These are phyloP conservation scores for Fusarium annulatum DNA, from an alignment of 2,329 filamentous ascomycete genomes.

Conservation along the genomic window DNA sequence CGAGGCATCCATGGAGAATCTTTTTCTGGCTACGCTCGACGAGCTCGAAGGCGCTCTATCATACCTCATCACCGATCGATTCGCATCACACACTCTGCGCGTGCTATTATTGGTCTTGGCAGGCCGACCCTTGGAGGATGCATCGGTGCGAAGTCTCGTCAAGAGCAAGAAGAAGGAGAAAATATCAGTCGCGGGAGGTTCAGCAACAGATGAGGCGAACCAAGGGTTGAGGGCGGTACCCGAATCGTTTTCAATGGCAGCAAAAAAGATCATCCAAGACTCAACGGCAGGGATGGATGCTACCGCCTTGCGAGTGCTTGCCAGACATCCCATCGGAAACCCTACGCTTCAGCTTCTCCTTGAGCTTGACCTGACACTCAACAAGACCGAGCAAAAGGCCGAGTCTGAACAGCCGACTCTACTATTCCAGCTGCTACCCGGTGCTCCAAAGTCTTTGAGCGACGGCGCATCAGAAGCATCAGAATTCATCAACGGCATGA, in stretches of 20 bases:
- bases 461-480: slow-evolving; percentile 79
- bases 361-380: slow-evolving; percentile 83
- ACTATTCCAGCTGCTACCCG: slow-evolving; percentile 81
- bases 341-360: slow-evolving; percentile 92
- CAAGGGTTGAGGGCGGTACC: slow-evolving; percentile 71
- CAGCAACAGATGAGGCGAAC: slow-evolving; percentile 60
- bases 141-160: slow-evolving; percentile 76
- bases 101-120: slow-evolving; percentile 88
- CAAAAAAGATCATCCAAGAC: slow-evolving; percentile 84
- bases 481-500: slow-evolving; percentile 83
- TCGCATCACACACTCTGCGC: slow-evolving; percentile 90
- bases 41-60: slow-evolving; percentile 89
- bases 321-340: slow-evolving; percentile 90
- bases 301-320: slow-evolving; percentile 83
- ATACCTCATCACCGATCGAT: slow-evolving; percentile 85
- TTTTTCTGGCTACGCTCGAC: slow-evolving; percentile 85
- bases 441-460: slow-evolving; percentile 74
- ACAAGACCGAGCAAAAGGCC: slow-evolving; percentile 63
- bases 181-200: slow-evolving; percentile 69
- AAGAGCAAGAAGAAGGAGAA: slow-evolving; percentile 95
- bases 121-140: slow-evolving; percentile 80
- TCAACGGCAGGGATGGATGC: slow-evolving; percentile 80
- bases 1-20: slow-evolving; percentile 78
- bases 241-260: slow-evolving; percentile 77
- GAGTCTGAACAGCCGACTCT: slow-evolving; percentile 62